Evolutionary conservation across 1,139 yeast species (phyloP).

Genomic region (Protomyces arabidopsidicola): DNA sequence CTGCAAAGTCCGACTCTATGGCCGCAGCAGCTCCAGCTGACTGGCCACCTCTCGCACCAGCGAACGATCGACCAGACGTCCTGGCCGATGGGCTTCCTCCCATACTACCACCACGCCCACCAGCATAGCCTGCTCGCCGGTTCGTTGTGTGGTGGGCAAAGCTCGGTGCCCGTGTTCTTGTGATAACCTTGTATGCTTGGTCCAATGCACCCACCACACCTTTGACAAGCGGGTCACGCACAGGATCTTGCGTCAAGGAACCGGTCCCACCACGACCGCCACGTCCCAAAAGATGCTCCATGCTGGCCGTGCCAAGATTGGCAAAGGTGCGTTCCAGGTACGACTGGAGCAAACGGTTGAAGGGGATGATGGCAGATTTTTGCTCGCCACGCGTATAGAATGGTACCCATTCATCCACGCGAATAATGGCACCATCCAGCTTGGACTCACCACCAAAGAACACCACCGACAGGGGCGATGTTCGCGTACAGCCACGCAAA

Average conservation of each 20-base stretch:
- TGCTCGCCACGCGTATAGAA: constrained; percentile 25
- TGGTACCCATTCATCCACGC: constrained; percentile 23
- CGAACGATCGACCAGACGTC: no score
- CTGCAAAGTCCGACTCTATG: neutral
- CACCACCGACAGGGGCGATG: constrained; percentile 21
- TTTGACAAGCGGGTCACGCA: constrained; percentile 8
- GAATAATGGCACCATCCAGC: constrained; percentile 1
- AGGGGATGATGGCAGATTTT: neutral
- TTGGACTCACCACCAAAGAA: constrained; percentile 18
- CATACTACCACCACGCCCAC: neutral
- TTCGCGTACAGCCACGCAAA: constrained; percentile 7
- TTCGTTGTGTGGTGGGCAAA: neutral
- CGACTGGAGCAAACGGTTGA: neutral
- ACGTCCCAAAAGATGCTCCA: neutral
- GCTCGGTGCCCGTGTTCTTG: neutral
- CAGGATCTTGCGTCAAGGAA: constrained; percentile 1
- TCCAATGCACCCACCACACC: constrained; percentile 14
- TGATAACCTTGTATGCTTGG: neutral
- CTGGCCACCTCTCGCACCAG: no score
- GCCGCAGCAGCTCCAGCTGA: no score
- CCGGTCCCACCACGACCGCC: neutral
- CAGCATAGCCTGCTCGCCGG: neutral
- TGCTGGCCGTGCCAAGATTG: constrained; percentile 12
- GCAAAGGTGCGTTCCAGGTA: constrained; percentile 18
- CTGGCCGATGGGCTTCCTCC: neutral